Percentiles rank a stretch among this genome's conserved stretches.
phyloP scores from a whole-genome alignment of 176 grass and related monocot genomes.

The Carex scoparia region DNA sequence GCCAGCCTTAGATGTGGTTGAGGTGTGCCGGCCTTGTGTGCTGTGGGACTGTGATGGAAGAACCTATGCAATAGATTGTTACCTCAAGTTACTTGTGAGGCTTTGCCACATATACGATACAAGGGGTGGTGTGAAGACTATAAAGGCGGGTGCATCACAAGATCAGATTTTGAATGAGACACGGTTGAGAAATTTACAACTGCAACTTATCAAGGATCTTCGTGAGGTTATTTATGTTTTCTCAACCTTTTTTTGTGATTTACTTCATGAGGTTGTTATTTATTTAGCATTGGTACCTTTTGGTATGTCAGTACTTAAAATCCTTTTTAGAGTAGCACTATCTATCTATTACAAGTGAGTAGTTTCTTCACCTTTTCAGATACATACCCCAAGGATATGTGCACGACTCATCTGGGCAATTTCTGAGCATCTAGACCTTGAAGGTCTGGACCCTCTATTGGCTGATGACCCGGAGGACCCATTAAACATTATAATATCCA shows the following conservation, averaged over 20 bases:
- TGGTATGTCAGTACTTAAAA: background rate
- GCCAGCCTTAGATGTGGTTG: conserved; percentile 92
- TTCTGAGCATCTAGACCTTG: conserved; percentile 95
- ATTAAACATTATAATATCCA: conserved; percentile 92
- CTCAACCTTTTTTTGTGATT: background rate
- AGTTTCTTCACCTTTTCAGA: conserved; percentile 33
- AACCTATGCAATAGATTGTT: conserved; percentile 90
- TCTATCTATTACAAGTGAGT: background rate
- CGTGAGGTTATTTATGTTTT: conserved; percentile 59
- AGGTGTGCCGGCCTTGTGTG: conserved; percentile 93
- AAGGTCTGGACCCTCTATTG: conserved; percentile 93
- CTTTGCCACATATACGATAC: conserved; percentile 97
- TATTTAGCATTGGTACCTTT: background rate
- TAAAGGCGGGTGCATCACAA: conserved; percentile 90
- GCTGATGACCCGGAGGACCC: conserved; percentile 99
- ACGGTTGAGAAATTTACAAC: conserved; percentile 85
- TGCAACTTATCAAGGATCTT: conserved; percentile 95
- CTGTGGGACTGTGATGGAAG: conserved; percentile 90
- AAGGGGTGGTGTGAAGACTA: conserved; percentile 91
- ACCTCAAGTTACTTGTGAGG: conserved; percentile 88
- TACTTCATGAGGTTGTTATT: background rate
- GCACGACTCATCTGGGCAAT: conserved; percentile 89
- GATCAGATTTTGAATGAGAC: conserved; percentile 99
- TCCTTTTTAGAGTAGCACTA: background rate
- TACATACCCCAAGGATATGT: conserved; percentile 86